Percentiles rank a stretch among this genome's conserved stretches.
phyloP scores from a whole-genome alignment of 768 basidiomycete species.

The Hericium erinaceus region DNA sequence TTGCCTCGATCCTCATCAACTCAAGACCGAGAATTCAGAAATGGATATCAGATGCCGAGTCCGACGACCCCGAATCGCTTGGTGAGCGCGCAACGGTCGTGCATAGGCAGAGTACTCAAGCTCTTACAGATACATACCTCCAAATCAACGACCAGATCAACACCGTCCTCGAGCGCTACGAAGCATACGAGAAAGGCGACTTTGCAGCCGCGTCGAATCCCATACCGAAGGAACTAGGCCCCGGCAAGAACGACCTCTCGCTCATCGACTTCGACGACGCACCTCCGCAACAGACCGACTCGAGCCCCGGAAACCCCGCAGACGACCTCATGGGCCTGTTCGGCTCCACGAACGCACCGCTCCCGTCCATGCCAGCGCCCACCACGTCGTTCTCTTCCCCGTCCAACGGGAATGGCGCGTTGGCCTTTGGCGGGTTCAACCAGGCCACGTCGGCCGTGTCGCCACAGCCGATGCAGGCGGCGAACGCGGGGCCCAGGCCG shows the following conservation, averaged over 20 bases:
- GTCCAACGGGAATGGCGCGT: constrained; percentile 1
- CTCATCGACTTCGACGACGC: constrained; percentile 76
- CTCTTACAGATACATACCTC: constrained; percentile 77
- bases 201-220: constrained; percentile 59
- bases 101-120: not conserved
- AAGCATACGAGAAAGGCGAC: constrained; percentile 90
- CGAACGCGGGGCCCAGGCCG: not conserved
- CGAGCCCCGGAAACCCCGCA: constrained; percentile 18
- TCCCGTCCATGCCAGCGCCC: not conserved
- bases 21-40: constrained; percentile 95
- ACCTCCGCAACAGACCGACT: constrained; percentile 13
- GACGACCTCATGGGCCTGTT: constrained; percentile 65
- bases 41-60: constrained; percentile 92
- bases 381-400: not conserved
- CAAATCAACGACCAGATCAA: constrained; percentile 99
- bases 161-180: constrained; percentile 80
- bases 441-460: constrained; percentile 1
- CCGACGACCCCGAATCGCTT: constrained; percentile 82
- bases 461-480: constrained; percentile 4
- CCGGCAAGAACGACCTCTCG: constrained; percentile 31
- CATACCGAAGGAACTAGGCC: constrained; percentile 51
- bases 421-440: not conserved
- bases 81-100: constrained; percentile 37
- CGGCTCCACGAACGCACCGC: constrained; percentile 17
- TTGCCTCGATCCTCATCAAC: constrained; percentile 66